phyloP scores from a whole-genome alignment of 139 green algal species.

The Raphidocelis subcapitata region DNA sequence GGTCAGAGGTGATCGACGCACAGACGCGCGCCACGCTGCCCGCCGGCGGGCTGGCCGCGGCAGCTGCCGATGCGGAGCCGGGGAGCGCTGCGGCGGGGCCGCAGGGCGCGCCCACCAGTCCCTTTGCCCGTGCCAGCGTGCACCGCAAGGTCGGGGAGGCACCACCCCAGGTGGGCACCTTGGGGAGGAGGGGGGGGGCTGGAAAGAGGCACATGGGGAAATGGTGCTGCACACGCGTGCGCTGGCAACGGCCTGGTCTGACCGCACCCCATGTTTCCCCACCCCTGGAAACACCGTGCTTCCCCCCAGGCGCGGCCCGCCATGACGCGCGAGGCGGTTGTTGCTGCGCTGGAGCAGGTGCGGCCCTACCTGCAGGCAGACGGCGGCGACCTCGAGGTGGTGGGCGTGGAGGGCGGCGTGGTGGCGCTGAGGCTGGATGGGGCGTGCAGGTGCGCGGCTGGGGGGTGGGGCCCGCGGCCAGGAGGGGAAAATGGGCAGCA shows the following conservation, averaged over 20 bases:
- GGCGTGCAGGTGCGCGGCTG: background rate
- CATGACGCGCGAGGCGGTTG: constrained; percentile 58
- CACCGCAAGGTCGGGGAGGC: constrained; percentile 63
- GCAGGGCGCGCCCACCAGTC: too few species aligned
- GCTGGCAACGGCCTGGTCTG: too few species aligned
- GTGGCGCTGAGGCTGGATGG: constrained; percentile 75
- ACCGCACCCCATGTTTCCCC: too few species aligned
- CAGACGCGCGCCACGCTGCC: constrained; percentile 59
- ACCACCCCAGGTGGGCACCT: background rate
- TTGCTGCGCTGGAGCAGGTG: constrained; percentile 78
- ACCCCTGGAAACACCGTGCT: too few species aligned
- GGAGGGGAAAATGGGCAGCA: background rate
- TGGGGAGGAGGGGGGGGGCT: too few species aligned
- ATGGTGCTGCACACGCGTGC: too few species aligned
- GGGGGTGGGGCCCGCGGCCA: too few species aligned
- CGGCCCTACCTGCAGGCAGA: constrained; percentile 94
- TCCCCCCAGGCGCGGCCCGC: background rate
- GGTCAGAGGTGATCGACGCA: constrained; percentile 72
- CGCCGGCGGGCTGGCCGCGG: background rate
- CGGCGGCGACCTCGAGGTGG: constrained; percentile 91
- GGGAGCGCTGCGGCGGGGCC: too few species aligned
- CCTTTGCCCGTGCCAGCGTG: constrained; percentile 66
- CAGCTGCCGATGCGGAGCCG: background rate
- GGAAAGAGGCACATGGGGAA: background rate
- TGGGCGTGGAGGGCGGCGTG: constrained; percentile 67